Conservation (phyloP, 768 basidiomycete species). For the Boletus coccyginus region DNA sequence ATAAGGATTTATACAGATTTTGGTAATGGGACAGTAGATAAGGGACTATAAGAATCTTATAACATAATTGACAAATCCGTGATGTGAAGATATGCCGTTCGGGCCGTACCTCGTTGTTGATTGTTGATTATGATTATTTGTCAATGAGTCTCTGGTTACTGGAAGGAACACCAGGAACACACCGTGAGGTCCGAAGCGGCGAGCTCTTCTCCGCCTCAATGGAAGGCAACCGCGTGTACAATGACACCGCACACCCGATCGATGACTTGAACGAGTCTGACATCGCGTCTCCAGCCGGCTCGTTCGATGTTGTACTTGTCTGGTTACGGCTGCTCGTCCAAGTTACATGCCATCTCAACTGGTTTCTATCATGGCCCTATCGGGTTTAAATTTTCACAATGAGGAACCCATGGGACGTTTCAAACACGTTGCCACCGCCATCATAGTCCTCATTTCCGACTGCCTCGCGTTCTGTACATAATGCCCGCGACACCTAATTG, state of each 20-base stretch:
- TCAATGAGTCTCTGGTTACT: too few relatives aligned
- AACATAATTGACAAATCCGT: too few relatives aligned
- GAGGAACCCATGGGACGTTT: slow-evolving; percentile 2
- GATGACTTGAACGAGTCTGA: neutral
- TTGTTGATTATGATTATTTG: too few relatives aligned
- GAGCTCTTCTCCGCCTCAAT: neutral
- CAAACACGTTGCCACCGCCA: slow-evolving; percentile 21
- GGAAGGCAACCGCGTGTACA: neutral
- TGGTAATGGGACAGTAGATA: too few relatives aligned
- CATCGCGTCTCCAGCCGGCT: neutral
- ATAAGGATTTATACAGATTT: too few relatives aligned
- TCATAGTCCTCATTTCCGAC: slow-evolving; percentile 24
- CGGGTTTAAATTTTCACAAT: neutral
- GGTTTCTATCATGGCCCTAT: neutral
- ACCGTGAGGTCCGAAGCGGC: neutral
- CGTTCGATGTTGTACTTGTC: neutral
- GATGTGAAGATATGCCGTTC: too few relatives aligned
- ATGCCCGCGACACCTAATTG: slow-evolving; percentile 3
- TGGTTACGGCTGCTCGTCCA: neutral
- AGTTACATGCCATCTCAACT: neutral
- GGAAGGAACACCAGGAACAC: too few relatives aligned
- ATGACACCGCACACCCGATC: neutral
- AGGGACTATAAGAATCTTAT: too few relatives aligned
- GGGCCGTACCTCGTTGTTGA: too few relatives aligned
- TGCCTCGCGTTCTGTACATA: slow-evolving; percentile 11